These are phyloP conservation scores for Delitschia confertaspora DNA, from an alignment of 495 filamentous ascomycete species.

Conservation along the genomic window DNA sequence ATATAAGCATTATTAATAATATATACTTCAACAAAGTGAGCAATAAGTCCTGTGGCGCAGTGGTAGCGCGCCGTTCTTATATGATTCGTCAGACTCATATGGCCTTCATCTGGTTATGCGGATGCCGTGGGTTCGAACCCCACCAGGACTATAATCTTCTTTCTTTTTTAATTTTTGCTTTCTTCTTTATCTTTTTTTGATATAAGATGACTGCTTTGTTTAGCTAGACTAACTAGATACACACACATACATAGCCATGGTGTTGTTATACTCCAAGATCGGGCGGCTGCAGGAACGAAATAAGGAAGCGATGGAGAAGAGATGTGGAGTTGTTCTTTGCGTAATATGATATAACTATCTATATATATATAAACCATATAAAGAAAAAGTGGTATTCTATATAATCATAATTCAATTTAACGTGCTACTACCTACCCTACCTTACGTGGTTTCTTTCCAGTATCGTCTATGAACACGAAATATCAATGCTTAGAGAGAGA, in stretches of 20 bases:
- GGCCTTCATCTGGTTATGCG: slow-evolving; percentile 29
- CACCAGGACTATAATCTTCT: slow-evolving; percentile 3
- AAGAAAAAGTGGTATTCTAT: too few relatives aligned
- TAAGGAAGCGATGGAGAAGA: neutral
- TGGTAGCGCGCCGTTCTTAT: slow-evolving; percentile 33
- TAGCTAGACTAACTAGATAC: neutral
- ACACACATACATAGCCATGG: neutral
- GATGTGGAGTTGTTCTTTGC: too few relatives aligned
- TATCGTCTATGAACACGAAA: too few relatives aligned
- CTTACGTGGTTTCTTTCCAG: too few relatives aligned
- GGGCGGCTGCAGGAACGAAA: neutral
- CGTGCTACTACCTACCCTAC: too few relatives aligned
- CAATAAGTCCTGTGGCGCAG: slow-evolving; percentile 26
- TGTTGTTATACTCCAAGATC: neutral
- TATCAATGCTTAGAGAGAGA: too few relatives aligned
- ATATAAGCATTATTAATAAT: too few relatives aligned
- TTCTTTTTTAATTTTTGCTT: slow-evolving; percentile 5
- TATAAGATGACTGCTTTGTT: neutral
- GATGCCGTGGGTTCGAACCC: slow-evolving; percentile 29
- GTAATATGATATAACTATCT: too few relatives aligned
- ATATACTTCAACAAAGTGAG: neutral
- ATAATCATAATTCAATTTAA: too few relatives aligned
- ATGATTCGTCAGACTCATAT: slow-evolving; percentile 29
- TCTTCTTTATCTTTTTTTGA: slow-evolving; percentile 1
- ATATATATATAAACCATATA: too few relatives aligned